A percentile compares a stretch with the other conserved stretches of the same genome.
Evolutionary conservation across 139 green algal genomes (phyloP).

Genomic region (Chlorella sorokiniana): DNA sequence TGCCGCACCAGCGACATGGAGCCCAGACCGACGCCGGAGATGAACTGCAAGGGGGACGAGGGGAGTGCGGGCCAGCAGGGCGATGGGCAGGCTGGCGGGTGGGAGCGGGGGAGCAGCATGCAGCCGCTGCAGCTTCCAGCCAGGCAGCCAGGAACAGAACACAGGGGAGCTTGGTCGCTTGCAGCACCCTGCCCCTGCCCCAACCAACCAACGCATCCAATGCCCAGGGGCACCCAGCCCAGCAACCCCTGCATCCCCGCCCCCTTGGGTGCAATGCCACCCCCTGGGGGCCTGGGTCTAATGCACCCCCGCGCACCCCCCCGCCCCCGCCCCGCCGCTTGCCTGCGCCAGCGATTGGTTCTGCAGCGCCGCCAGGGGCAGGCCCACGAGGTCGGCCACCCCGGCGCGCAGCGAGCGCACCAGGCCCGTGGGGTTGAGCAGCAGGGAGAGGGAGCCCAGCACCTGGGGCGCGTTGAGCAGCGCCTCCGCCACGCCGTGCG

Average conservation of each 20-base stretch:
- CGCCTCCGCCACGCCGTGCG: slow-evolving; percentile 62
- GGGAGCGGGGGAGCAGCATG: no score
- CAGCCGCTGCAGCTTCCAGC: no score
- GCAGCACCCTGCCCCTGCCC: no score
- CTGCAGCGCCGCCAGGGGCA: slow-evolving; percentile 61
- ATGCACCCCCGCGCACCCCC: neutral
- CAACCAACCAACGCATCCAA: no score
- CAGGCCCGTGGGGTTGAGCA: slow-evolving; percentile 74
- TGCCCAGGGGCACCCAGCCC: no score
- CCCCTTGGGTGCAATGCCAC: no score
- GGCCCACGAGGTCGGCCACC: slow-evolving; percentile 51
- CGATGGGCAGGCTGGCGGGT: neutral
- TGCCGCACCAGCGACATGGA: slow-evolving; percentile 61
- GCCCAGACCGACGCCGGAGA: slow-evolving; percentile 63
- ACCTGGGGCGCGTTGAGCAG: slow-evolving; percentile 64
- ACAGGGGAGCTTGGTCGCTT: no score
- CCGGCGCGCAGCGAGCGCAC: slow-evolving; percentile 51
- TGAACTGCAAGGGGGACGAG: slow-evolving; percentile 58
- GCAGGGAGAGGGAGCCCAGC: slow-evolving; percentile 66
- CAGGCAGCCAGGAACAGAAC: no score
- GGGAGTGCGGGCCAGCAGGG: slow-evolving; percentile 38
- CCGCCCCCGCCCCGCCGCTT: neutral
- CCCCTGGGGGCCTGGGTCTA: neutral
- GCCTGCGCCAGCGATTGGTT: slow-evolving; percentile 5
- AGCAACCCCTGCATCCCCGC: no score